Evolutionary conservation across 805 yeast genomes (phyloP).

Genomic region (Komagataella kurtzmanii): DNA sequence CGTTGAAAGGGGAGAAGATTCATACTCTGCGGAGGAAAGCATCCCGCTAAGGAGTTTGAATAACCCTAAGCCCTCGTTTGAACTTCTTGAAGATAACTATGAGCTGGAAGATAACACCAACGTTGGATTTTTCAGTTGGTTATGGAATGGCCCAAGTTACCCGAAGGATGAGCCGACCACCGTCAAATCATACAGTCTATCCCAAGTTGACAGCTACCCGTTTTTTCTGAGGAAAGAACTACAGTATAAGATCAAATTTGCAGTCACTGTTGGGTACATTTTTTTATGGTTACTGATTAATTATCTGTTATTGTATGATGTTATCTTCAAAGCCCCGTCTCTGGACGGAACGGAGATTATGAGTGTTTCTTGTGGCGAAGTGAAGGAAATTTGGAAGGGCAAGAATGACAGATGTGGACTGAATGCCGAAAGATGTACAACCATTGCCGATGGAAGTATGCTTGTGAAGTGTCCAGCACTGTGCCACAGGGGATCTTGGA

Average conservation of each 20-base stretch:
- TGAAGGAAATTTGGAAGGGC: slow-evolving; percentile 53
- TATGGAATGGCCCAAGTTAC: slow-evolving; percentile 45
- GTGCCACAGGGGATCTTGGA: slow-evolving; percentile 68
- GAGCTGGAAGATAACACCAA: not conserved
- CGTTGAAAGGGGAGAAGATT: not conserved
- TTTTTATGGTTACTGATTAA: slow-evolving; percentile 31
- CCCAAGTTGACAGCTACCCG: slow-evolving; percentile 30
- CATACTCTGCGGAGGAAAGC: not conserved
- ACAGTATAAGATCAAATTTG: slow-evolving; percentile 14
- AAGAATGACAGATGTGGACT: slow-evolving; percentile 68
- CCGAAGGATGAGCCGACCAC: slow-evolving; percentile 35
- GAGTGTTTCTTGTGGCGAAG: slow-evolving; percentile 34
- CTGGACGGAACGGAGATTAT: slow-evolving; percentile 17
- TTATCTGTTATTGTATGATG: slow-evolving; percentile 28
- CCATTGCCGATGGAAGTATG: slow-evolving; percentile 29
- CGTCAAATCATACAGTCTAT: slow-evolving; percentile 13
- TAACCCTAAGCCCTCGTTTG: not conserved
- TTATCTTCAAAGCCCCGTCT: slow-evolving; percentile 26
- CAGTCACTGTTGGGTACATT: slow-evolving; percentile 24
- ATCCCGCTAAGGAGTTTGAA: not conserved
- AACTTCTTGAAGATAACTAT: not conserved
- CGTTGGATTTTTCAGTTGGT: not conserved
- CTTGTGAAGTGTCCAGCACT: slow-evolving; percentile 76
- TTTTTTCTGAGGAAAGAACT: slow-evolving; percentile 16
- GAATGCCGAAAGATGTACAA: slow-evolving; percentile 46